These are phyloP conservation scores for Syncephalis fuscata DNA, from an alignment of 371 early-diverging fungal genomes.

Conservation along the genomic window DNA sequence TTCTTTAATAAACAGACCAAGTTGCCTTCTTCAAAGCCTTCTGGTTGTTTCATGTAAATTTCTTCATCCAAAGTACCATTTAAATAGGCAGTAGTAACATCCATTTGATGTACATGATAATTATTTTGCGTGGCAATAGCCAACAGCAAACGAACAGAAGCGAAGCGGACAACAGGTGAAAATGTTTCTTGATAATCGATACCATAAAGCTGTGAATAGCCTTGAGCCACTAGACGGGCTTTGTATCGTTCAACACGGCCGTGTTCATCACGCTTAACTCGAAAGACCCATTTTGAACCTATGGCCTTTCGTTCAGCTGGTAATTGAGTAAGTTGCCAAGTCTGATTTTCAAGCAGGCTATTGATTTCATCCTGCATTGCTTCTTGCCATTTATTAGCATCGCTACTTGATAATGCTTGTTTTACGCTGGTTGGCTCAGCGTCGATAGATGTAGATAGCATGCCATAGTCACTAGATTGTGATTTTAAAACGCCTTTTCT, in stretches of 20 bases:
- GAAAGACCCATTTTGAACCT: slow-evolving; percentile 14
- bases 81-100: slow-evolving; percentile 3
- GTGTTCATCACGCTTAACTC: slow-evolving; percentile 11
- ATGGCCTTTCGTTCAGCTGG: slow-evolving; percentile 6
- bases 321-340: slow-evolving; percentile 2
- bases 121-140: background rate
- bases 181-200: slow-evolving; percentile 1
- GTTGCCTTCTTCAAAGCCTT: background rate
- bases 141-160: background rate
- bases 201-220: too few species aligned
- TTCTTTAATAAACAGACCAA: background rate
- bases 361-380: too few species aligned
- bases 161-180: slow-evolving; percentile 10
- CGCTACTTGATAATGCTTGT: too few species aligned
- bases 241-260: slow-evolving; percentile 12
- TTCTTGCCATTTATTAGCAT: too few species aligned
- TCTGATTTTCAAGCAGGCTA: slow-evolving; percentile 3
- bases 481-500: too few species aligned
- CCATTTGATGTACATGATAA: slow-evolving; percentile 1
- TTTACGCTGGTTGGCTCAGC: too few species aligned
- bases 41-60: slow-evolving; percentile 7
- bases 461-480: too few species aligned
- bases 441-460: too few species aligned
- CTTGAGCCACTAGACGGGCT: slow-evolving; percentile 15
- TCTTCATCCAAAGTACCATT: slow-evolving; percentile 6